These are phyloP conservation scores for Cystobasidiaceae sp. DNA, from an alignment of 1,284 basidiomycete genomes.

Conservation along the genomic window DNA sequence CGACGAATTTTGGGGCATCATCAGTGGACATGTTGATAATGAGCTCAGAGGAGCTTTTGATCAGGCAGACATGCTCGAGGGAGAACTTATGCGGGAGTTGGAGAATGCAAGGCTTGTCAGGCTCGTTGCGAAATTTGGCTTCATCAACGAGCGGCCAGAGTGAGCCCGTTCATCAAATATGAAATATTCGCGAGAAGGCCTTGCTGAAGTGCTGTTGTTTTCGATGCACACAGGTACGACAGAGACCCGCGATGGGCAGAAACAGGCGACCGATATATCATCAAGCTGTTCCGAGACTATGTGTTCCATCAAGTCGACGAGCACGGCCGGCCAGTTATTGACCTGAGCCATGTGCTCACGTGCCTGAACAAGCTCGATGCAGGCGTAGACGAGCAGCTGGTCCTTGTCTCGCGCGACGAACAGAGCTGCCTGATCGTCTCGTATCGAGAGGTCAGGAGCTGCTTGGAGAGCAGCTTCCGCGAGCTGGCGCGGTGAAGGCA, in stretches of 20 bases:
- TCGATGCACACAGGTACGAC: slow-evolving; percentile 62
- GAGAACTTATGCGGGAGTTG: slow-evolving; percentile 80
- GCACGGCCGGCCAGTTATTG: slow-evolving; percentile 80
- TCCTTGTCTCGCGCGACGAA: slow-evolving; percentile 89
- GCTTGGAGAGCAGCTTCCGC: slow-evolving; percentile 26
- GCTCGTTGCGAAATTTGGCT: slow-evolving; percentile 87
- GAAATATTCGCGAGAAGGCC: not conserved
- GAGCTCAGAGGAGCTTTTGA: slow-evolving; percentile 79
- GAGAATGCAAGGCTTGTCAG: slow-evolving; percentile 94
- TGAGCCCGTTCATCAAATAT: slow-evolving; percentile 50
- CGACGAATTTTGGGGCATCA: slow-evolving; percentile 71
- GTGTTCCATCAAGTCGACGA: slow-evolving; percentile 97
- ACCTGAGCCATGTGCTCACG: slow-evolving; percentile 81
- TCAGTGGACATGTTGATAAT: slow-evolving; percentile 65
- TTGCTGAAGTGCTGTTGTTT: not conserved
- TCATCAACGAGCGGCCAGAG: slow-evolving; percentile 98
- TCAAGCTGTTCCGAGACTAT: slow-evolving; percentile 97
- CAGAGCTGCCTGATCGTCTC: slow-evolving; percentile 90
- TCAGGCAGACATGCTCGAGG: slow-evolving; percentile 66
- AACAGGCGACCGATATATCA: slow-evolving; percentile 93
- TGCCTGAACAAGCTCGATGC: slow-evolving; percentile 93
- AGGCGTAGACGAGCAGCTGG: slow-evolving; percentile 85
- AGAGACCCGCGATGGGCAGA: slow-evolving; percentile 95
- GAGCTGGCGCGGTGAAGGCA: slow-evolving; percentile 6
- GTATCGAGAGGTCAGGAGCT: slow-evolving; percentile 64